Percentiles rank a stretch among this genome's conserved stretches.
These are phyloP conservation scores for Astragalus glycyphyllos DNA, from an alignment of 306 rosid species.

Conservation along the genomic window DNA sequence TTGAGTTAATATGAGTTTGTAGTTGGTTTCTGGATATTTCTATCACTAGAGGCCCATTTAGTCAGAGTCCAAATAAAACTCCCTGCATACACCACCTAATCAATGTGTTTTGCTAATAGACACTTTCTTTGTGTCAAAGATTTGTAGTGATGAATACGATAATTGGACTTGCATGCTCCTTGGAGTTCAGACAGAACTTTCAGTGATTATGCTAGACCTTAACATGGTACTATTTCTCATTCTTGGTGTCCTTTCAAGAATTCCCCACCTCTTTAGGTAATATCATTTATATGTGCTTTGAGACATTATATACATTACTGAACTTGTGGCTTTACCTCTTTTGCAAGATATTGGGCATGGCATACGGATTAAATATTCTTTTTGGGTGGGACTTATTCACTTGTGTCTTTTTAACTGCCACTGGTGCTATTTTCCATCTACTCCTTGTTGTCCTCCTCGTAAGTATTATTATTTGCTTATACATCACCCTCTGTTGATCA, in stretches of 20 bases:
- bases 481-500: constrained; percentile 9
- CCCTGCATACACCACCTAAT: constrained; percentile 4
- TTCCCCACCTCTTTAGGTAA: constrained; percentile 7
- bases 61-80: background rate
- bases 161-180: constrained; percentile 72
- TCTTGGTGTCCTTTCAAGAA: constrained; percentile 19
- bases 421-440: constrained; percentile 66
- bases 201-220: constrained; percentile 81
- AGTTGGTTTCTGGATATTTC: constrained; percentile 17
- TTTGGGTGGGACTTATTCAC: constrained; percentile 96
- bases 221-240: constrained; percentile 68
- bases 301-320: constrained; percentile 23
- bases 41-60: background rate
- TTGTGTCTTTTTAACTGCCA: constrained; percentile 81
- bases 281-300: background rate
- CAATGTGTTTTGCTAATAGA: constrained; percentile 19
- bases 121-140: constrained; percentile 53
- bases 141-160: constrained; percentile 84
- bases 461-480: constrained; percentile 44
- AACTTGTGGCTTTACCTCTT: constrained; percentile 34
- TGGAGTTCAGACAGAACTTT: constrained; percentile 86
- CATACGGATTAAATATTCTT: constrained; percentile 81
- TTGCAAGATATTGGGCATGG: constrained; percentile 80
- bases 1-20: constrained; percentile 15
- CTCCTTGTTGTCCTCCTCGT: constrained; percentile 73